Percentiles rank a stretch among this genome's conserved stretches.
Evolutionary conservation across 306 rosid genomes (phyloP).

Genomic region (Cucumis melo): DNA sequence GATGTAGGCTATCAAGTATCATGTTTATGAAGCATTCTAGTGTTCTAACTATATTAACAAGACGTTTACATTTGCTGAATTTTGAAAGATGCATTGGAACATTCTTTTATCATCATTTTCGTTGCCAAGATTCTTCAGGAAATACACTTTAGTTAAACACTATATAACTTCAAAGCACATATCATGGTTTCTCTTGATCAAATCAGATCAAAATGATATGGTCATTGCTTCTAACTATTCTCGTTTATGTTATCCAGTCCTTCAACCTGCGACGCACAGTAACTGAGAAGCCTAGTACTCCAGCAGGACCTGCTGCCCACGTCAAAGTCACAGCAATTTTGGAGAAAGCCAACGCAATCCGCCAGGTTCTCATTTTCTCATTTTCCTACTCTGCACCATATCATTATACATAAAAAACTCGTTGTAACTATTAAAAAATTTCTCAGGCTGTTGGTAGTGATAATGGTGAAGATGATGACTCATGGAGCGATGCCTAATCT

Average conservation of each 20-base stretch:
- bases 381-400: background rate
- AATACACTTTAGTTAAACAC: background rate
- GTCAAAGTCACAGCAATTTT: slow-evolving; percentile 79
- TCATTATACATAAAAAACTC: background rate
- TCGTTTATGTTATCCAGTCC: slow-evolving; percentile 35
- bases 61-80: background rate
- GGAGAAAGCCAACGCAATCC: slow-evolving; percentile 93
- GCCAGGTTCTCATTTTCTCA: slow-evolving; percentile 47
- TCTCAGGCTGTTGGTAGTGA: slow-evolving; percentile 88
- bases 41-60: background rate
- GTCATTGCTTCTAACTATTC: slow-evolving; percentile 10
- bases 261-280: slow-evolving; percentile 73
- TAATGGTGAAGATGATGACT: slow-evolving; percentile 67
- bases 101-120: background rate
- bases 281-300: slow-evolving; percentile 32
- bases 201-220: background rate
- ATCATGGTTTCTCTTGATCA: background rate
- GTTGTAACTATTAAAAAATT: slow-evolving; percentile 7
- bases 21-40: background rate
- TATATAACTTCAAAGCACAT: background rate
- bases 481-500: slow-evolving; percentile 70
- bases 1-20: background rate
- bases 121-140: background rate
- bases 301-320: slow-evolving; percentile 36
- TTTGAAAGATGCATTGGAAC: background rate